Evolutionary conservation across 2,329 filamentous ascomycete genomes (phyloP), one percentile per base, ranked within the genome.

Genomic region (Dryadomyces quercivorus): DNA sequence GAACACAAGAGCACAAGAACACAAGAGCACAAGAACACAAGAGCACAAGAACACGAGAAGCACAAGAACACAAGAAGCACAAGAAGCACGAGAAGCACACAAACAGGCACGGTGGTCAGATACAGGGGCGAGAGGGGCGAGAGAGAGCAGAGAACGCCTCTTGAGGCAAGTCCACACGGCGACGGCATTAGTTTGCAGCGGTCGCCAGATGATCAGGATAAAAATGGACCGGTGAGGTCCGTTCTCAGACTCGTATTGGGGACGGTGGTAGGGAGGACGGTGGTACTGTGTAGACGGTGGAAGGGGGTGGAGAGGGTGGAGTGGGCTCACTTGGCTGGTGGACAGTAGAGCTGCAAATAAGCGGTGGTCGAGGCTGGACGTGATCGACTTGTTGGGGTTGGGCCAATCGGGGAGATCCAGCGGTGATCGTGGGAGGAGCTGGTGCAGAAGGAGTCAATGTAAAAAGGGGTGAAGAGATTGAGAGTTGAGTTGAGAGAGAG

Each of bases 361-460:
- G 40, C 22, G 13, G 40, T 43, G 40, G 53, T 46, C 53, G 21
- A 55, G 53, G 53, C 53, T 55, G 47, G 38, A 40, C 21, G 22
- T 44, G 16, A 7, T 45, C 21, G 53, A 51, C 21, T 51, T 48
- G 34, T n/a, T 9, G 15, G 34, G 47, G n/a, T 13, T 36, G 47
- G 46, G 48, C 56, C 56, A 58, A 58, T 58, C 34, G 50, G 50
- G 18, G 36, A 43, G 22, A 50, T 26, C 8, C 6, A 34, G 45
- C 26, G 2, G 44, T 20, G 40, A 44, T 58, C 54, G 56, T 56
- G 51, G 42, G 42, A 47, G 18, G 13, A 47, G 51, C 16, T 16
- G 34, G 54, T 43, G 10, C 16, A 31, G 12, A 18, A 18, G 40
- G 36, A 21, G 12, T 5, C 8, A 12, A 18, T n/a, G n/a, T n/a